Conservation (phyloP, 1,139 yeast genomes). For the Saccharomyces pastorianus region DNA sequence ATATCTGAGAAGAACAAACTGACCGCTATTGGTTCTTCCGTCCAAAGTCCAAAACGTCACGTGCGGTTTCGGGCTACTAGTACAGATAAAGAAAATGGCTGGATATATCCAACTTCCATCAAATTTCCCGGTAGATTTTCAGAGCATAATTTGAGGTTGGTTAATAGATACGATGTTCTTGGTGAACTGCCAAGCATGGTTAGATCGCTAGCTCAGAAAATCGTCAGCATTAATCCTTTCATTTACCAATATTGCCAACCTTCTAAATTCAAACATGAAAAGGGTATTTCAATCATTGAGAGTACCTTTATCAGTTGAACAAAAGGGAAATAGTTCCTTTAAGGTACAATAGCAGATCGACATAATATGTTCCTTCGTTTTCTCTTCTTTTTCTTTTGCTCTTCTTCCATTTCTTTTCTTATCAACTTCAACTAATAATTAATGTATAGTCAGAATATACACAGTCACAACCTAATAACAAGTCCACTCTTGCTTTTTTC, state of each 20-base stretch:
- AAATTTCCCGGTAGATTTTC: constrained; percentile 39
- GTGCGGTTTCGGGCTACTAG: constrained; percentile 49
- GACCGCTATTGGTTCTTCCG: constrained; percentile 36
- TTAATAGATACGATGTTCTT: constrained; percentile 84
- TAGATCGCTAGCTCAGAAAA: constrained; percentile 69
- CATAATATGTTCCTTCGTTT: not conserved
- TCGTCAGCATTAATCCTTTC: constrained; percentile 79
- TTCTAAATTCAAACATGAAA: constrained; percentile 17
- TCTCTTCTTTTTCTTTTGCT: not conserved
- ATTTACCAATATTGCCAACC: constrained; percentile 74
- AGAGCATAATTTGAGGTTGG: constrained; percentile 46
- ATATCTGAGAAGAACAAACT: constrained; percentile 53
- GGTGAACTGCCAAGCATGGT: constrained; percentile 81
- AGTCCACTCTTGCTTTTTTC: not conserved
- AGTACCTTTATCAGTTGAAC: constrained; percentile 23
- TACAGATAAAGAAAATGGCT: constrained; percentile 56
- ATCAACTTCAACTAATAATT: not conserved
- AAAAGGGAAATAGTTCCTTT: not conserved
- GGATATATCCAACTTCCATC: constrained; percentile 68
- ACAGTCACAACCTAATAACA: not conserved
- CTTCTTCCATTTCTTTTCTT: no score
- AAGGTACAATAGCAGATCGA: no score
- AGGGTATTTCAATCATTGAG: constrained; percentile 27
- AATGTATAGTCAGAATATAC: not conserved
- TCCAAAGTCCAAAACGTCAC: constrained; percentile 39